A percentile compares a stretch with the other conserved stretches of the same genome.
phyloP scores from a whole-genome alignment of 192 early-diverging fungal genomes.

The Gonapodya prolifera region DNA sequence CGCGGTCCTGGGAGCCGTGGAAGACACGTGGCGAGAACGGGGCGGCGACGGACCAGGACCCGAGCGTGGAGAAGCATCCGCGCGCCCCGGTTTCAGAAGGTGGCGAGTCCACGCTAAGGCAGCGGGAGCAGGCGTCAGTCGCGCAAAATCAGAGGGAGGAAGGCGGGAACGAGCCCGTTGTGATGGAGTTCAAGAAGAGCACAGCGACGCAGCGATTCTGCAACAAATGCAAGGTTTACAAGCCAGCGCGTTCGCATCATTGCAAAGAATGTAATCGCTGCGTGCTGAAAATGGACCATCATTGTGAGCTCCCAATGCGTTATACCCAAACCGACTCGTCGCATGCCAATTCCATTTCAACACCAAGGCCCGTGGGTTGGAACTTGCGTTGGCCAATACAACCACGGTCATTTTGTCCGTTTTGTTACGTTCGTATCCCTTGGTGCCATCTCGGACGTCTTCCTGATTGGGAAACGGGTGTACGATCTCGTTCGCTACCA shows the following conservation, averaged over 20 bases:
- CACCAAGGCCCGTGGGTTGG: conserved; percentile 66
- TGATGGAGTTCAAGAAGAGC: conserved; percentile 52
- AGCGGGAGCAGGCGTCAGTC: not conserved
- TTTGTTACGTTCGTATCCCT: conserved; percentile 56
- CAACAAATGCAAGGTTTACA: conserved; percentile 39
- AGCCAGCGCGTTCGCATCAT: conserved; percentile 71
- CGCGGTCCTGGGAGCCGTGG: conserved; percentile 29
- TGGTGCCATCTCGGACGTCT: conserved; percentile 37
- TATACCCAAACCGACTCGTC: not conserved
- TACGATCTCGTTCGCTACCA: conserved; percentile 28
- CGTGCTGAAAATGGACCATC: conserved; percentile 78
- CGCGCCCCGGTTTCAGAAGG: conserved; percentile 6
- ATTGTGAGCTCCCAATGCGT: conserved; percentile 30
- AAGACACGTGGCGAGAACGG: not conserved
- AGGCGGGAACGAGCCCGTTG: conserved; percentile 22
- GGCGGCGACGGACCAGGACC: conserved; percentile 7
- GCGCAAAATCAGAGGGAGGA: conserved; percentile 18
- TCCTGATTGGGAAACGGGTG: conserved; percentile 38
- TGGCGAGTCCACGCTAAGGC: not conserved
- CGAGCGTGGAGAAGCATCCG: not conserved
- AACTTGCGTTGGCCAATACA: conserved; percentile 68
- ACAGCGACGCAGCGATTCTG: conserved; percentile 59
- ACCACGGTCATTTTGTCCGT: conserved; percentile 64
- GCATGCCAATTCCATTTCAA: not conserved
- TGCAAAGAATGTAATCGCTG: conserved; percentile 59